Evolutionary conservation across 169 alveolate species (phyloP).

Genomic region (Plasmodium fragile): DNA sequence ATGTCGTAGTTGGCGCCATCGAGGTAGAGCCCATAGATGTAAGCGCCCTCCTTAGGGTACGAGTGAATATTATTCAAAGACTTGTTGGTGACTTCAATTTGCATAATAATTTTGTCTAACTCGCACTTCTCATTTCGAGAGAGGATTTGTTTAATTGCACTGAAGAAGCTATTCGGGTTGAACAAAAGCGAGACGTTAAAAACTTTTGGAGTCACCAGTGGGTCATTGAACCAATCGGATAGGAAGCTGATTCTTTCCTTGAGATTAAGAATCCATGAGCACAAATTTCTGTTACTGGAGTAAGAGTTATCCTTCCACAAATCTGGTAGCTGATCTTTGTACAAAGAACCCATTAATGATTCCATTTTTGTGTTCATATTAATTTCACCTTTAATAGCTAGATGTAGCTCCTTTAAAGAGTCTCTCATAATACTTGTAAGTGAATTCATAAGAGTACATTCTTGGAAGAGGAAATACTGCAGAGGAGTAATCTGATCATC

Average conservation of each 20-base stretch:
- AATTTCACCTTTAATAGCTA: constrained; percentile 96
- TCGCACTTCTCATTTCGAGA: constrained; percentile 94
- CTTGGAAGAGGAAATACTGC: constrained; percentile 85
- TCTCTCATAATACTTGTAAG: constrained; percentile 54
- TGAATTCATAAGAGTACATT: constrained; percentile 54
- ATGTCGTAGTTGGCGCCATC: constrained; percentile 96
- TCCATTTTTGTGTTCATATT: constrained; percentile 94
- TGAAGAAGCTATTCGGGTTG: constrained; percentile 96
- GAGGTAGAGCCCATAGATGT: constrained; percentile 90
- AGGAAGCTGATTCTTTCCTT: constrained; percentile 93
- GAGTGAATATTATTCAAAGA: constrained; percentile 91
- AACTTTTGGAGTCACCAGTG: constrained; percentile 92
- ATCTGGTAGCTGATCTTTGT: constrained; percentile 91
- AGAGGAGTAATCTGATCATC: constrained; percentile 91
- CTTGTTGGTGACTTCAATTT: constrained; percentile 94
- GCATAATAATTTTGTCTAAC: constrained; percentile 93
- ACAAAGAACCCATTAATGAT: constrained; percentile 88
- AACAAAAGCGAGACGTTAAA: constrained; percentile 93
- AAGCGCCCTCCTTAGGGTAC: constrained; percentile 93
- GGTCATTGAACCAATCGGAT: constrained; percentile 94
- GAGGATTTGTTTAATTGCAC: constrained; percentile 96
- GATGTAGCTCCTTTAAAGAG: constrained; percentile 91
- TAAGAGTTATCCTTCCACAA: constrained; percentile 94
- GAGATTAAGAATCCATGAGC: constrained; percentile 94
- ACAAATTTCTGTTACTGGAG: constrained; percentile 94